phyloP scores from a whole-genome alignment of 306 rosid species.

The Pachyrhizus erosus region DNA sequence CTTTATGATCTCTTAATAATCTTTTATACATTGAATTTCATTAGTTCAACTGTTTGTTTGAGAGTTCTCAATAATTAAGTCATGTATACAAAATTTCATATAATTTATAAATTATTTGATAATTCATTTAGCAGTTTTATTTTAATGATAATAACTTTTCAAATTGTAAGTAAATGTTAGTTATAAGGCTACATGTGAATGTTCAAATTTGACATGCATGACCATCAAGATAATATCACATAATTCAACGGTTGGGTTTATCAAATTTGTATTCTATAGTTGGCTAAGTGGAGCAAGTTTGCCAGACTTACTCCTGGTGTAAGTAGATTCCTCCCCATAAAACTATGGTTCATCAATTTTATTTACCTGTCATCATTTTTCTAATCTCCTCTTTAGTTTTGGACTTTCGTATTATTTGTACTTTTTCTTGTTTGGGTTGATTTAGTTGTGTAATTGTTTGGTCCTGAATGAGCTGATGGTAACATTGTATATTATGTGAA shows the following conservation, averaged over 20 bases:
- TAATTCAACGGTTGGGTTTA: background rate
- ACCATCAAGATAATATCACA: background rate
- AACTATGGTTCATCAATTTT: background rate
- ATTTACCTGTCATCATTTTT: background rate
- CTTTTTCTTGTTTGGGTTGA: background rate
- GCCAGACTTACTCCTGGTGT: background rate
- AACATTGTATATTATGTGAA: background rate
- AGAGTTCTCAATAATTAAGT: background rate
- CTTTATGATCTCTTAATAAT: background rate
- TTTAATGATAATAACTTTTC: background rate
- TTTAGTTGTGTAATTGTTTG: background rate
- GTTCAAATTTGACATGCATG: background rate
- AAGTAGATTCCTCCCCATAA: background rate
- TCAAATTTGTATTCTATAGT: background rate
- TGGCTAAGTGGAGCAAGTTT: background rate
- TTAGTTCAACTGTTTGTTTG: background rate
- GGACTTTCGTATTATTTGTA: background rate
- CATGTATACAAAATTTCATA: background rate
- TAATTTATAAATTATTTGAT: background rate
- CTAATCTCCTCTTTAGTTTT: background rate
- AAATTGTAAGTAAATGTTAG: background rate
- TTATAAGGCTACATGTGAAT: background rate
- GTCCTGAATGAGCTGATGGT: background rate
- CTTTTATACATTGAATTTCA: background rate
- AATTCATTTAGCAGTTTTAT: background rate